Conservation (phyloP, 768 basidiomycete species). For the Pleurotus ostreatus region DNA sequence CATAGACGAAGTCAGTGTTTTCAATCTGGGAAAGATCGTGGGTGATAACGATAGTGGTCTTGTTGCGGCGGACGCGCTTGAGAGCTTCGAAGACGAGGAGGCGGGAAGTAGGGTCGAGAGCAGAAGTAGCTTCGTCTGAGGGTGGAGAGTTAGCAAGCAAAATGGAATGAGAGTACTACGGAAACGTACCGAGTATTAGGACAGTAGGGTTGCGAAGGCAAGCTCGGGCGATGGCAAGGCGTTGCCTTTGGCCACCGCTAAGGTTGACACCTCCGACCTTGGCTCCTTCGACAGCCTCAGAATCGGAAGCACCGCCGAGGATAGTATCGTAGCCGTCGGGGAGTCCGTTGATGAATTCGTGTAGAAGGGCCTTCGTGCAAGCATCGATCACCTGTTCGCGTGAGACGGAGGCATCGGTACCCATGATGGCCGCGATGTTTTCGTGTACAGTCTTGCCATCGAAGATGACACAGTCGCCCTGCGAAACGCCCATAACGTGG, state of each 20-base stretch:
- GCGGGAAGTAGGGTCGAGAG: constrained; percentile 84
- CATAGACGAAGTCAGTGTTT: constrained; percentile 82
- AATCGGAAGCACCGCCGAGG: constrained; percentile 42
- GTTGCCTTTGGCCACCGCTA: constrained; percentile 91
- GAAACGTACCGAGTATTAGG: constrained; percentile 78
- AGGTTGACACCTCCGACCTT: constrained; percentile 60
- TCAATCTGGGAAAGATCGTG: constrained; percentile 89
- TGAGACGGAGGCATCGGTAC: constrained; percentile 42
- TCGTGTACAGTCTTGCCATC: constrained; percentile 80
- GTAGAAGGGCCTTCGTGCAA: constrained; percentile 79
- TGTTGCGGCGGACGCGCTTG: constrained; percentile 63
- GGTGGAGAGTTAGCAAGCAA: constrained; percentile 34
- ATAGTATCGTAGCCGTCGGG: constrained; percentile 86
- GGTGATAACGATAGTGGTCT: constrained; percentile 91
- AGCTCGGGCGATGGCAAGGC: constrained; percentile 86
- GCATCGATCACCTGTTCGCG: constrained; percentile 74
- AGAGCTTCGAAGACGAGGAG: constrained; percentile 77
- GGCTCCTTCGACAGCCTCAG: not conserved
- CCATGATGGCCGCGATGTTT: constrained; percentile 73
- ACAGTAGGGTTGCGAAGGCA: constrained; percentile 82
- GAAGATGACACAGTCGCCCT: constrained; percentile 71
- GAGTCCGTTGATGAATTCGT: constrained; percentile 82
- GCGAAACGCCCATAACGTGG: constrained; percentile 74
- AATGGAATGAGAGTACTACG: constrained; percentile 26
- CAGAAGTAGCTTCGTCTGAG: constrained; percentile 76